Evolutionary conservation across 495 filamentous ascomycete species (phyloP).

Genomic region (Penicillium maclennaniae): DNA sequence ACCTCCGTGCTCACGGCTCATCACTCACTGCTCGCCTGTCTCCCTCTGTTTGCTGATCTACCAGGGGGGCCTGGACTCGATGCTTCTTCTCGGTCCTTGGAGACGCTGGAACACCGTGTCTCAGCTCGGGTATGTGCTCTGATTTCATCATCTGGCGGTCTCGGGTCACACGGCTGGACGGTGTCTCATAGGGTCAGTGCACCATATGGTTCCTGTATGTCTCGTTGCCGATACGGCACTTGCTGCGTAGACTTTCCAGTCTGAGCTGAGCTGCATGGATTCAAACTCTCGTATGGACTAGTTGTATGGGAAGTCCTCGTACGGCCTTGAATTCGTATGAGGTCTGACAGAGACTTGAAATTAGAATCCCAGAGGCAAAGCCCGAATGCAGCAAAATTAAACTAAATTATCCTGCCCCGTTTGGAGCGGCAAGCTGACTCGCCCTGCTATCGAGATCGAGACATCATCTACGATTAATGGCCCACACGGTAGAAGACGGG

Average conservation of each 20-base stretch:
- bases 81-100: no score
- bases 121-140: constrained; percentile 9
- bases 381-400: not conserved
- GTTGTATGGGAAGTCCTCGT: constrained; percentile 9
- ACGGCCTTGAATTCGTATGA: not conserved
- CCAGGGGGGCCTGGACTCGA: no score
- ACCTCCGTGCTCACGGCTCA: no score
- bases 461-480: not conserved
- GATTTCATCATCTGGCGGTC: constrained; percentile 9
- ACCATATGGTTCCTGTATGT: constrained; percentile 1
- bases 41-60: no score
- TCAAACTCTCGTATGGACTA: constrained; percentile 2
- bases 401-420: not conserved
- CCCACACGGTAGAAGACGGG: constrained; percentile 40
- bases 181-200: not conserved
- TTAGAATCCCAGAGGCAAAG: not conserved
- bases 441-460: not conserved
- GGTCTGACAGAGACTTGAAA: constrained; percentile 4
- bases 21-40: no score
- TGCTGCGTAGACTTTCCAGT: constrained; percentile 4
- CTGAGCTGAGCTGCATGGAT: constrained; percentile 4
- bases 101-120: constrained; percentile 5
- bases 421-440: no score
- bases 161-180: constrained; percentile 4
- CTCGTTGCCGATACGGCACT: not conserved